Base-by-base conservation (phyloP, 495 filamentous ascomycete genomes). In the Pyrenopolyporus hunteri region DNA sequence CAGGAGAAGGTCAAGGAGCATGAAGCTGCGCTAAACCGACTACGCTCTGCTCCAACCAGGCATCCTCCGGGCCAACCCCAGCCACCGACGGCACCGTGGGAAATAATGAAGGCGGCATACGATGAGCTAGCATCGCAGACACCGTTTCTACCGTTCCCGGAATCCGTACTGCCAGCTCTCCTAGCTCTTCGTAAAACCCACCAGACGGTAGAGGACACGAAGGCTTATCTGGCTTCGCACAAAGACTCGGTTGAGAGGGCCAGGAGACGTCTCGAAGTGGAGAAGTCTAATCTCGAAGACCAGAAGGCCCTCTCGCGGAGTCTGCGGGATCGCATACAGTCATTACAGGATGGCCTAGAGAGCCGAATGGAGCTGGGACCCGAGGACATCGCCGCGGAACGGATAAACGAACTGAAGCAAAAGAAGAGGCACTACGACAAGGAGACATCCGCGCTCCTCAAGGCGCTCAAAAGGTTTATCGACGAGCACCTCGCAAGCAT, bases 401-500 rank as follows among this genome's bases (percentile, higher is more conserved):
- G 80, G 20, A 73, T 89, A 4, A 72, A 70, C 13, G 78, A 86
- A 14, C 78, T 90, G 57, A 83, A 79, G 60, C 70, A 77, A 53
- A 83, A 83, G 58, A 86, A 82, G 59, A 71, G 74, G 46, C 61
- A 76, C 11, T 84, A 88, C 56, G 76, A 85, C 22, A 75, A 70
- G 25, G 79, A 85, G 42, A 87, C 84, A 0, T 74, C 73, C 2
- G 77, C 72, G 6, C 74, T 94, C 19, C 79, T 88, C 10, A 76
- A 78, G 22, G 82, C 83, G 2, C 78, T 95, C 14, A 81, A 88
- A 63, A 79, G 74, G n/a, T 96, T 96, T 53, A 84, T 93, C 13
- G 82, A 88, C 52, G 76, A 86, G 11, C 81, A 87, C 35, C 82
- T 97, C 2, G 89, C 88, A 4, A 74, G 82, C 0, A 92, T 93